Evolutionary conservation across 805 yeast species (phyloP), one percentile per base, ranked within the genome.

Genomic region (Yarrowia sp.): DNA sequence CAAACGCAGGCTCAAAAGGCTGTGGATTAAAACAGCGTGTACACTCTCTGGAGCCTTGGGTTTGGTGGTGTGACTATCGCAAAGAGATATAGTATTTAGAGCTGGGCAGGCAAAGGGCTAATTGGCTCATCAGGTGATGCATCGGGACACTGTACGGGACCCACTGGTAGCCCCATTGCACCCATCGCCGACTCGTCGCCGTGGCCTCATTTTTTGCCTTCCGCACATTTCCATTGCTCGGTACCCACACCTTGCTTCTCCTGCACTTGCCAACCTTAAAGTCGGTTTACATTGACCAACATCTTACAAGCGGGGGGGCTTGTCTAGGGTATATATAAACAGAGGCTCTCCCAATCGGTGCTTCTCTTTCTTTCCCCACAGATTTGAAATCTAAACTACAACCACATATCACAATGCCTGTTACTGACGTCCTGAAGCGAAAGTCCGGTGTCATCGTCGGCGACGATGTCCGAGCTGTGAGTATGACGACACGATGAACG

Each of bases 391-490:
- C 65, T 59, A 59, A 43, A 43, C 65, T 59, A 59, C 65, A 26
- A 26, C 32, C 32, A 58, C 64, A 49, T 22, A 32, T 16, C 65
- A 72, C 66, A 69, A 73, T 73, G 75, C 73, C 73, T 69, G 67
- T 63, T 70, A 71, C 72, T 58, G 92, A 89, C 77, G 92, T 92
- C 81, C 85, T 93, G 77, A 83, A 84, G 76, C 89, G 96, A 86
- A 93, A 95, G 83, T 78, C 95, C 80, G 99, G 99, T 87, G 99
- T 95, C 83, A 92, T 95, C 82, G 95, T 91, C 84, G 99, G 99
- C 79, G 98, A 94, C 78, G 99, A 95, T 80, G 99, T 95, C 74
- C 86, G 86, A 66, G 76, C 75, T 68, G 76, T 76, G 64, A 68
- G 76, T 72, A 42, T n/a, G 15, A 38, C 38, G 38, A 19, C 19